These are phyloP conservation scores for Passalora sequoiae DNA, from an alignment of 2,329 filamentous ascomycete genomes.

Conservation along the genomic window DNA sequence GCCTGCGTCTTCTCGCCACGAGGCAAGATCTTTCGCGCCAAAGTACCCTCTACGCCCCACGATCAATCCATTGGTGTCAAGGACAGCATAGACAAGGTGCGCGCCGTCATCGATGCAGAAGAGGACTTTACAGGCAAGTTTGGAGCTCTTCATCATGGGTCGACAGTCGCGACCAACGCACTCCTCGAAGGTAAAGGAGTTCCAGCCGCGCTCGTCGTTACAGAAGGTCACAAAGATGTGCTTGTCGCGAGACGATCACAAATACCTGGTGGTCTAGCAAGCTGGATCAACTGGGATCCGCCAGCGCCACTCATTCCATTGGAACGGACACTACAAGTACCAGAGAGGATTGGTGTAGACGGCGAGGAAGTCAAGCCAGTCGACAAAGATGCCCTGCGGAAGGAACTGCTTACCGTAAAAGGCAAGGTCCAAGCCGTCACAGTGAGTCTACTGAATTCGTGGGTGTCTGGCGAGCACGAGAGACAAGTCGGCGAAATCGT, in stretches of 20 bases:
- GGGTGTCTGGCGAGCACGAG: constrained; percentile 27
- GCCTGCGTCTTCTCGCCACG: constrained; percentile 25
- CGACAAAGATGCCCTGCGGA: constrained; percentile 21
- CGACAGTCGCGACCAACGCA: constrained; percentile 26
- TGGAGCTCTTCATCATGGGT: constrained; percentile 25
- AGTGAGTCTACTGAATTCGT: constrained; percentile 25
- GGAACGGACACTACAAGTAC: constrained; percentile 24
- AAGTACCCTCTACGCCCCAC: constrained; percentile 26
- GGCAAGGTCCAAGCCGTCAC: constrained; percentile 28
- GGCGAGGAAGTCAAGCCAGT: constrained; percentile 23
- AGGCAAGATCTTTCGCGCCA: constrained; percentile 25
- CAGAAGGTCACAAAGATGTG: constrained; percentile 28
- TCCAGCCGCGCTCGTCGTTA: constrained; percentile 25
- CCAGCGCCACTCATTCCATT: constrained; percentile 26
- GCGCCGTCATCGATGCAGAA: constrained; percentile 21
- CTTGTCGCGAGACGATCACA: constrained; percentile 25
- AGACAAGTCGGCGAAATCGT: constrained; percentile 23
- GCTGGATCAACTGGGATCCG: constrained; percentile 27
- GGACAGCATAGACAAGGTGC: constrained; percentile 26
- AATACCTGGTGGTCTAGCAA: constrained; percentile 26
- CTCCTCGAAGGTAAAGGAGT: constrained; percentile 27
- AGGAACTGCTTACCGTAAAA: constrained; percentile 24
- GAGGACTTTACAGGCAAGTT: constrained; percentile 26
- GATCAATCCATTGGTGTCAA: constrained; percentile 28
- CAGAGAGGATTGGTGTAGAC: constrained; percentile 25